These are phyloP conservation scores for Nidula niveotomentosa DNA, from an alignment of 1,284 basidiomycete species.

Conservation along the genomic window DNA sequence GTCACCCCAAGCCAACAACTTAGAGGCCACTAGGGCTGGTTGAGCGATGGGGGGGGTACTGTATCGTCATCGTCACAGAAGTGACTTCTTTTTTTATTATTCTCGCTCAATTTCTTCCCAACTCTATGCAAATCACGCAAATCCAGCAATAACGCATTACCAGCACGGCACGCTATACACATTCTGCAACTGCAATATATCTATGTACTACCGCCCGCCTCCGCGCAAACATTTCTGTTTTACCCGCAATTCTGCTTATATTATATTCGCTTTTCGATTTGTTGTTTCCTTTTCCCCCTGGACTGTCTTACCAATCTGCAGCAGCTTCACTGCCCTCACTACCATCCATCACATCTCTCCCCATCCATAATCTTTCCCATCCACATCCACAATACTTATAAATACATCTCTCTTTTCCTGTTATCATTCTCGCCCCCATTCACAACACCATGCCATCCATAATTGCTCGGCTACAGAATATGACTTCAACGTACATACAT, in stretches of 20 bases:
- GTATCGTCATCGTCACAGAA: constrained; percentile 9
- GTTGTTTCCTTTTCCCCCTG: constrained; percentile 7
- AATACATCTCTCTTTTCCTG: constrained; percentile 6
- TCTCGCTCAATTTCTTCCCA: constrained; percentile 1
- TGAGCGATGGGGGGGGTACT: constrained; percentile 17
- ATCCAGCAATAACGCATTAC: constrained; percentile 7
- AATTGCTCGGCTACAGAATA: background rate
- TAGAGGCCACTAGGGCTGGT: constrained; percentile 50
- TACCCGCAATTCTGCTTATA: constrained; percentile 7
- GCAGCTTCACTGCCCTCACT: background rate
- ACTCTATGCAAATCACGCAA: background rate
- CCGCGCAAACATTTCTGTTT: constrained; percentile 7
- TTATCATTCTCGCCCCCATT: constrained; percentile 6
- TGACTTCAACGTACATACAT: constrained; percentile 5
- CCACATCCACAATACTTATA: background rate
- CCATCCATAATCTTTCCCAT: background rate
- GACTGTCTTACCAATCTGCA: constrained; percentile 6
- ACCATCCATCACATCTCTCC: background rate
- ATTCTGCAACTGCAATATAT: constrained; percentile 18
- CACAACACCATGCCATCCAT: constrained; percentile 4
- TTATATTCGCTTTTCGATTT: constrained; percentile 3
- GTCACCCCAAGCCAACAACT: constrained; percentile 48
- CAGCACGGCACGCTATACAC: constrained; percentile 11
- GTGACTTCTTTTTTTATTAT: constrained; percentile 7
- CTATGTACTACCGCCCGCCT: constrained; percentile 20